Conservation (phyloP, 306 rosid genomes). For the Corylus americana region DNA sequence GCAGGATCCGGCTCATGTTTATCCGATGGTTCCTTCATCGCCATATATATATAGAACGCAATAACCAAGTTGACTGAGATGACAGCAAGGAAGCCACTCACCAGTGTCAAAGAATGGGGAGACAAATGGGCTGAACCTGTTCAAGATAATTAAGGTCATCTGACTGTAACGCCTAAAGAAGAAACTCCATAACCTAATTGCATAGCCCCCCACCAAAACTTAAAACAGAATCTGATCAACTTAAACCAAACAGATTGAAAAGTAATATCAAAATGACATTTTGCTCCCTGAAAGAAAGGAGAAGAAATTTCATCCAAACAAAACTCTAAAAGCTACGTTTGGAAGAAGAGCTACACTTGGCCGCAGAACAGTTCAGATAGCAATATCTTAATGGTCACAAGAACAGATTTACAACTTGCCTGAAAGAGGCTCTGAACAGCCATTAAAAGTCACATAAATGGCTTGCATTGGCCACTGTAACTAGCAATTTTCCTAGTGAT, state of each 20-base stretch:
- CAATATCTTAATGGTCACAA: too few relatives aligned
- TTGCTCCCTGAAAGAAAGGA: neutral
- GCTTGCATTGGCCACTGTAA: too few relatives aligned
- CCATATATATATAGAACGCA: slow-evolving; percentile 78
- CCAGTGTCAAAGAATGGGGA: slow-evolving; percentile 26
- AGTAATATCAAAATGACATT: slow-evolving; percentile 1
- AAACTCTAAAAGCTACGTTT: too few relatives aligned
- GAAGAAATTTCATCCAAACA: neutral
- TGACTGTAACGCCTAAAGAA: neutral
- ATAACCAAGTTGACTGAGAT: slow-evolving; percentile 82
- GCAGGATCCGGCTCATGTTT: slow-evolving; percentile 80
- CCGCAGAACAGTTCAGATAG: neutral
- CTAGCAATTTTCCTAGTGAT: too few relatives aligned
- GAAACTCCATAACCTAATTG: slow-evolving; percentile 18
- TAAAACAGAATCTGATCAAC: neutral
- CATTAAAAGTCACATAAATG: too few relatives aligned
- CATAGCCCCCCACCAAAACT: neutral
- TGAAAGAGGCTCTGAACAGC: too few relatives aligned
- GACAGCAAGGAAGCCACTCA: slow-evolving; percentile 91
- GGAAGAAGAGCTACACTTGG: too few relatives aligned
- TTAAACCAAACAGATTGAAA: neutral
- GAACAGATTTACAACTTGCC: too few relatives aligned
- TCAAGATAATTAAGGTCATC: slow-evolving; percentile 10
- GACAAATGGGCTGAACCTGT: slow-evolving; percentile 63
- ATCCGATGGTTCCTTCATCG: slow-evolving; percentile 81